A percentile compares a stretch with the other conserved stretches of the same genome.
phyloP scores from a whole-genome alignment of 257 asterid species.

The Solanum okadae region DNA sequence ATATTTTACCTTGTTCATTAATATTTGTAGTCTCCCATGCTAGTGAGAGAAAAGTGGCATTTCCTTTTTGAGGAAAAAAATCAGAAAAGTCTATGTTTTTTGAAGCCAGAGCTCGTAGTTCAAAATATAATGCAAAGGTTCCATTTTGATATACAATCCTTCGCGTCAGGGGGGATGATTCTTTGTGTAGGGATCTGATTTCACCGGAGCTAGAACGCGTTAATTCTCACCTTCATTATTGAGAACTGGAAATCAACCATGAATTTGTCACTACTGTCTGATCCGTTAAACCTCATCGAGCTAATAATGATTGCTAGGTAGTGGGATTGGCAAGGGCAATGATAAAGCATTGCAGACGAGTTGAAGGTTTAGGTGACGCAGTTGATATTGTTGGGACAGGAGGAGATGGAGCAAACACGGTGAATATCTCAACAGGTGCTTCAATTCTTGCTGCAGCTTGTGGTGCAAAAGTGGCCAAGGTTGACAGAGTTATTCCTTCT shows the following conservation, averaged over 20 bases:
- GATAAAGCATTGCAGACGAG: constrained; percentile 54
- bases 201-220: neutral
- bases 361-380: constrained; percentile 48
- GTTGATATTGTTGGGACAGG: constrained; percentile 93
- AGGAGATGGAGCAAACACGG: constrained; percentile 85
- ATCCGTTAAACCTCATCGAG: neutral
- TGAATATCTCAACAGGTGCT: constrained; percentile 81
- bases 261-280: neutral
- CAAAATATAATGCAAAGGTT: neutral
- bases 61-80: neutral
- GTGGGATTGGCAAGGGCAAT: constrained; percentile 81
- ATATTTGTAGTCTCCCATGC: neutral
- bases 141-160: neutral
- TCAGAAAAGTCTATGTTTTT: neutral
- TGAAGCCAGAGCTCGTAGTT: neutral
- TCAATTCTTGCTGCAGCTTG: constrained; percentile 89
- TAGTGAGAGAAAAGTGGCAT: neutral
- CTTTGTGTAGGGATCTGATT: neutral
- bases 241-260: neutral
- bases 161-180: neutral
- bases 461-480: constrained; percentile 90
- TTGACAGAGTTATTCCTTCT: neutral
- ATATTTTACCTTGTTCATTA: neutral
- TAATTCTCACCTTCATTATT: neutral
- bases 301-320: constrained; percentile 24